Evolutionary conservation across 2,329 filamentous ascomycete species (phyloP).

Genomic region (Aspergillus japonicus): DNA sequence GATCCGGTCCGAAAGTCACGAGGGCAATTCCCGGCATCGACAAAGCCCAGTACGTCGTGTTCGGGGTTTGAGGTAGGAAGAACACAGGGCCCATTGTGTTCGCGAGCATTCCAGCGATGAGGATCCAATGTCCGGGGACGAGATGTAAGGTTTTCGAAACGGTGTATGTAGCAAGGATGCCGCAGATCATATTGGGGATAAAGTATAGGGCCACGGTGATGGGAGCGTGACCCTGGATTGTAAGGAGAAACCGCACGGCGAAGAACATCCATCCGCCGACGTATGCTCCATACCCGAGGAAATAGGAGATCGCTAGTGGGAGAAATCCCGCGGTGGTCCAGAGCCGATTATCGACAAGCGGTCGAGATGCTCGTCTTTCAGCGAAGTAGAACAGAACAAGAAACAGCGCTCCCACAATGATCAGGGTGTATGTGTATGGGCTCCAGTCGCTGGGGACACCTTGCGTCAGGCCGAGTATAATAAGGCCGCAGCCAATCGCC

Average conservation of each 20-base stretch:
- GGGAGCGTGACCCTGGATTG: conserved; percentile 34
- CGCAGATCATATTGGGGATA: conserved; percentile 6
- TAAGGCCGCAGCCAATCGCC: conserved; percentile 25
- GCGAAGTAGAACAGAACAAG: conserved; percentile 47
- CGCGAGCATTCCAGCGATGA: neutral
- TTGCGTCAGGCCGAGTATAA: conserved; percentile 57
- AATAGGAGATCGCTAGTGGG: conserved; percentile 41
- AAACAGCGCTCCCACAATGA: conserved; percentile 48
- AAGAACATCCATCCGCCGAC: conserved; percentile 39
- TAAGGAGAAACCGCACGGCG: conserved; percentile 36
- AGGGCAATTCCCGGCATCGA: conserved; percentile 44
- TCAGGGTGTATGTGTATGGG: conserved; percentile 47
- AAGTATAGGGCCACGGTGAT: conserved; percentile 43
- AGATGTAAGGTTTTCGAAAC: conserved; percentile 7
- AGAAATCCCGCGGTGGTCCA: conserved; percentile 43
- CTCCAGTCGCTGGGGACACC: conserved; percentile 48
- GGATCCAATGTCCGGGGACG: conserved; percentile 7
- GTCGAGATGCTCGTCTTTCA: conserved; percentile 43
- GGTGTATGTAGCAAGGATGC: neutral
- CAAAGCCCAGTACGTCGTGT: conserved; percentile 40
- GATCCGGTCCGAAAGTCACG: conserved; percentile 46
- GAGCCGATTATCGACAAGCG: conserved; percentile 44
- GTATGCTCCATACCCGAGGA: conserved; percentile 44
- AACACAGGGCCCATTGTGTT: neutral
- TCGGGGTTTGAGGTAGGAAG: neutral